phyloP scores from a whole-genome alignment of 2,329 filamentous ascomycete genomes.

The Microsporum canis region DNA sequence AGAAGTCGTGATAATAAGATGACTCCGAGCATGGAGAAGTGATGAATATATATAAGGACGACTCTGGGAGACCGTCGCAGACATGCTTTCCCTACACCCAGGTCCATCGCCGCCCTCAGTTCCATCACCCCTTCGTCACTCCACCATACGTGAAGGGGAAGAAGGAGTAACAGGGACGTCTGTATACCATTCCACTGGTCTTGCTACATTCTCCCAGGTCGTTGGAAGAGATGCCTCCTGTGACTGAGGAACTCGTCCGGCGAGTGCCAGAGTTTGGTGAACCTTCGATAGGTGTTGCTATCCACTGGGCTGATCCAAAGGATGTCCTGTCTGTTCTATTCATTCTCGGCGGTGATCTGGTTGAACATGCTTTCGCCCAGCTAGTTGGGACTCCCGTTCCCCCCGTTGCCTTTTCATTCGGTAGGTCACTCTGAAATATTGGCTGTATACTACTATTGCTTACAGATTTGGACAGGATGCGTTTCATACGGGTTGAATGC shows the following conservation, averaged over 20 bases:
- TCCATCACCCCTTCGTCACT: neutral
- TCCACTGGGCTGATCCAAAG: neutral
- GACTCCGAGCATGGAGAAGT: neutral
- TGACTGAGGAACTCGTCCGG: neutral
- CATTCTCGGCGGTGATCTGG: slow-evolving; percentile 19
- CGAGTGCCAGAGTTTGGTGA: neutral
- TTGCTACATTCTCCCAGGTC: neutral
- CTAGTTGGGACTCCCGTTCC: slow-evolving; percentile 13
- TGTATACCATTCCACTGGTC: neutral
- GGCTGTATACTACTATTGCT: neutral
- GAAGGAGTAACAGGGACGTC: neutral
- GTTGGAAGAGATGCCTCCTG: neutral
- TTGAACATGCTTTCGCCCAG: slow-evolving; percentile 27
- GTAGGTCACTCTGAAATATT: neutral
- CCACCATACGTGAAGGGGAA: neutral
- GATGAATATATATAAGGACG: neutral
- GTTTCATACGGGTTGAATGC: slow-evolving; percentile 27
- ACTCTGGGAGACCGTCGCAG: neutral
- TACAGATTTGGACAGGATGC: slow-evolving; percentile 18
- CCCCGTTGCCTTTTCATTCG: slow-evolving; percentile 5
- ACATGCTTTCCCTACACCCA: neutral
- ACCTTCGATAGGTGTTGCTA: neutral
- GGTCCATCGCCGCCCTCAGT: neutral
- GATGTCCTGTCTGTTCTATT: slow-evolving; percentile 3
- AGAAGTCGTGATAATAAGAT: neutral